A percentile compares a stretch with the other conserved stretches of the same genome.
Evolutionary conservation across 805 yeast genomes (phyloP).

Genomic region (Pichia phayaonensis): DNA sequence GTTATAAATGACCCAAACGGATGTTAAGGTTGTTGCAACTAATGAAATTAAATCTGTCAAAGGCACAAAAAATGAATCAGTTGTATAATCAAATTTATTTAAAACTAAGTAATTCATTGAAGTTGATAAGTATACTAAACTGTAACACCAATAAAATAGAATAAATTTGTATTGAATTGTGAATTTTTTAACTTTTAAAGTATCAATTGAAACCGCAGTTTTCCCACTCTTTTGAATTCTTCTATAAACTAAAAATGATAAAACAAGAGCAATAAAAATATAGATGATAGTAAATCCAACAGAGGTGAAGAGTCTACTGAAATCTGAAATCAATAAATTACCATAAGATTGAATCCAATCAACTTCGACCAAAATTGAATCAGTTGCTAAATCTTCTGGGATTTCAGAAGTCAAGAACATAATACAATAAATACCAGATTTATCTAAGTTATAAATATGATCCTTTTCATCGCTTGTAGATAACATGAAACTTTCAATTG

Average conservation of each 20-base stretch:
- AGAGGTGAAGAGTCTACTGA: constrained; percentile 19
- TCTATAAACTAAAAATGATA: constrained; percentile 13
- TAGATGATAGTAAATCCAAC: constrained; percentile 19
- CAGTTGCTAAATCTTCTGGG: constrained; percentile 1
- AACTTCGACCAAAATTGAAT: constrained; percentile 14
- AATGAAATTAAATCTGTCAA: constrained; percentile 18
- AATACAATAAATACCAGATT: constrained; percentile 24
- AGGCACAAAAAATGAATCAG: constrained; percentile 15
- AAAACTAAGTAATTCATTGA: constrained; percentile 13
- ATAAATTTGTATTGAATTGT: constrained; percentile 24
- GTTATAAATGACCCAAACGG: constrained; percentile 28
- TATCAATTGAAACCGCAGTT: constrained; percentile 15
- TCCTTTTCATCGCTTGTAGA: background rate
- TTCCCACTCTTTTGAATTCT: constrained; percentile 13
- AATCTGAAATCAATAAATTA: constrained; percentile 23
- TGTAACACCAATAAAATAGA: constrained; percentile 14
- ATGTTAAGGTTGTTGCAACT: constrained; percentile 18
- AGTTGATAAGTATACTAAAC: constrained; percentile 16
- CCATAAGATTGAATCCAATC: constrained; percentile 31
- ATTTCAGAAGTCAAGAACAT: constrained; percentile 16
- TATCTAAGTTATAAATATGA: constrained; percentile 14
- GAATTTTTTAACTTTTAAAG: constrained; percentile 15
- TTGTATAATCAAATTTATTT: constrained; percentile 24
- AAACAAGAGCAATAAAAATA: constrained; percentile 10
- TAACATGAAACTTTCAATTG: constrained; percentile 17